Base-by-base conservation (phyloP, 805 yeast genomes). In the Grigorovia yakushimaensis region DNA sequence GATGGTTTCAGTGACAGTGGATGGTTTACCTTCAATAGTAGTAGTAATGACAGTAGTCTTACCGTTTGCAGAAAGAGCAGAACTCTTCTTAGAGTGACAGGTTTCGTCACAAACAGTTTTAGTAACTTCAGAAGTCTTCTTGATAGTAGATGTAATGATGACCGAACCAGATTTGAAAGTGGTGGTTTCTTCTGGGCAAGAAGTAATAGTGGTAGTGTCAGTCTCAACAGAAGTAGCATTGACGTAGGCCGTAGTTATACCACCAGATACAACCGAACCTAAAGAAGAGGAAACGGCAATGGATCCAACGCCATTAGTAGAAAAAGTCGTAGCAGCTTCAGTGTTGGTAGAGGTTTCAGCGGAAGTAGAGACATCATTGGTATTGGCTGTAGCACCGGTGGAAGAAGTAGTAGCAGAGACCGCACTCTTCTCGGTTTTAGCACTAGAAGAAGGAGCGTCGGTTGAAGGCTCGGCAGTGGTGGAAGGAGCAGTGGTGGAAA, bases 51-150 rank as follows among this genome's bases (percentile, higher is more conserved):
- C 27, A 24, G 46, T 35, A 22, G 49, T 38, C n/a, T 41, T 42
- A 23, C 45, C 44, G 21, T 43, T 37, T 4, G 30, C 39, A 21
- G 39, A 23, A 3, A 39, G 38, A 21, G 48, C 42, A 23, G 48
- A 44, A 23, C 45, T 41, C 38, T 51, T 51, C 40, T 38, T 43
- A 18, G 49, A 39, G 33, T 47, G 46, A 39, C 54, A 51, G 15
- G 37, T 50, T 35, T 46, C 50, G 24, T 49, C 53, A 47, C 53
- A 49, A 33, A 41, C 44, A 33, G 52, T 50, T 21, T 44, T 48
- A 20, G 53, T 50, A n/a, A 18, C 39, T 2, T n/a, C 30, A 24
- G 49, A 11, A 19, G 43, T 36, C 9, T 42, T 20, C 17, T 42
- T 24, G 15, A 21, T n/a, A n/a, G n/a, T n/a, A n/a, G n/a, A n/a